phyloP scores from a whole-genome alignment of 2,329 filamentous ascomycete genomes.

The Orbilia brochopaga region DNA sequence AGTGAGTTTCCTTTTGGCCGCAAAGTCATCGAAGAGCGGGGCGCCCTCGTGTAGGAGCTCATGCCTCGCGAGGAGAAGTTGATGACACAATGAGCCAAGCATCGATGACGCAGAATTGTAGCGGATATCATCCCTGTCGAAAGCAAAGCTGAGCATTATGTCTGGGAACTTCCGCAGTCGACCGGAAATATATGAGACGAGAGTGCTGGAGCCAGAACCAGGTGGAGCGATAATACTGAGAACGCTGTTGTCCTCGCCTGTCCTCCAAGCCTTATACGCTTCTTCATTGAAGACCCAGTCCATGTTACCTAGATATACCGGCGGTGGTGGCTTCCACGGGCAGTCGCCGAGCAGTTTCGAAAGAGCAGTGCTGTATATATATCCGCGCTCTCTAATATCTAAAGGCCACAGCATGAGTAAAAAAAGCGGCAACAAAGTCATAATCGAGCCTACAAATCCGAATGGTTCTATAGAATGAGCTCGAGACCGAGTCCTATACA shows the following conservation, averaged over 20 bases:
- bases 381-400: background rate
- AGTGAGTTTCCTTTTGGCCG: background rate
- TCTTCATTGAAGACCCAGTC: background rate
- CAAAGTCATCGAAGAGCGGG: background rate
- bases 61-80: constrained; percentile 1
- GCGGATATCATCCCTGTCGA: background rate
- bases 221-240: background rate
- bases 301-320: background rate
- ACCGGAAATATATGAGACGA: background rate
- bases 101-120: background rate
- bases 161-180: background rate
- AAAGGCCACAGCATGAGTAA: background rate
- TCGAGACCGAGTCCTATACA: background rate
- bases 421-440: no score
- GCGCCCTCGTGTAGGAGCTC: background rate
- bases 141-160: background rate
- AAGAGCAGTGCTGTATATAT: background rate
- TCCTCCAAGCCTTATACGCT: background rate
- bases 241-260: background rate
- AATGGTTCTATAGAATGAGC: no score
- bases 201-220: background rate
- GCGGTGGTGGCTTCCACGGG: constrained; percentile 1
- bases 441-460: no score
- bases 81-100: background rate
- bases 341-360: background rate